A percentile compares a stretch with the other conserved stretches of the same genome.
Conservation (phyloP, 148 eudicot species). For the Dianthus caryophyllus region DNA sequence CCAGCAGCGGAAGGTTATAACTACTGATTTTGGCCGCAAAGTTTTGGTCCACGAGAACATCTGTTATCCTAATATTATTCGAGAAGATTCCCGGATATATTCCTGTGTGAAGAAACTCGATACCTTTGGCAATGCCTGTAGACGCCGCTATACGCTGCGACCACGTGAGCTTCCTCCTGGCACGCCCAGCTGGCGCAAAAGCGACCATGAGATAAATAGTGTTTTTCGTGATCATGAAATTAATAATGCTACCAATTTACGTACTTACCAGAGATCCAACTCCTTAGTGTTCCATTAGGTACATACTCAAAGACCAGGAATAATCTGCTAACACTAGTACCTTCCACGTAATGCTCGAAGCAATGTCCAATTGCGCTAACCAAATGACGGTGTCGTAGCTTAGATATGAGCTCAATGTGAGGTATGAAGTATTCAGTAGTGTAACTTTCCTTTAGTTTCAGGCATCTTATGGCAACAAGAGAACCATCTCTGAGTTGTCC, state of each 20-base stretch:
- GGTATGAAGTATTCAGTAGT: conserved; percentile 54
- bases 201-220: too few relatives aligned
- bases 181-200: conserved; percentile 38
- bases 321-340: conserved; percentile 86
- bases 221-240: too few relatives aligned
- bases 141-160: conserved; percentile 77
- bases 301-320: conserved; percentile 80
- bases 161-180: conserved; percentile 56
- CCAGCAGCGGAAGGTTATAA: conserved; percentile 63
- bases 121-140: conserved; percentile 77
- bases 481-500: conserved; percentile 73
- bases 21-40: conserved; percentile 72
- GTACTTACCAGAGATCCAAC: conserved; percentile 74
- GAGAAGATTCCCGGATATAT: conserved; percentile 68
- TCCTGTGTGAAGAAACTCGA: conserved; percentile 82
- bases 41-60: conserved; percentile 70
- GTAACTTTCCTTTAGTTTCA: conserved; percentile 55
- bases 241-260: neutral
- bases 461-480: conserved; percentile 64
- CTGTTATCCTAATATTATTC: conserved; percentile 74
- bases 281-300: conserved; percentile 73
- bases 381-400: conserved; percentile 82
- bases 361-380: conserved; percentile 89
- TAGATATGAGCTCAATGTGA: conserved; percentile 66
- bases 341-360: conserved; percentile 88